A percentile compares a stretch with the other conserved stretches of the same genome.
These are phyloP conservation scores for Pseudogymnoascus sp. DNA, from an alignment of 2,329 filamentous ascomycete genomes.

Conservation along the genomic window DNA sequence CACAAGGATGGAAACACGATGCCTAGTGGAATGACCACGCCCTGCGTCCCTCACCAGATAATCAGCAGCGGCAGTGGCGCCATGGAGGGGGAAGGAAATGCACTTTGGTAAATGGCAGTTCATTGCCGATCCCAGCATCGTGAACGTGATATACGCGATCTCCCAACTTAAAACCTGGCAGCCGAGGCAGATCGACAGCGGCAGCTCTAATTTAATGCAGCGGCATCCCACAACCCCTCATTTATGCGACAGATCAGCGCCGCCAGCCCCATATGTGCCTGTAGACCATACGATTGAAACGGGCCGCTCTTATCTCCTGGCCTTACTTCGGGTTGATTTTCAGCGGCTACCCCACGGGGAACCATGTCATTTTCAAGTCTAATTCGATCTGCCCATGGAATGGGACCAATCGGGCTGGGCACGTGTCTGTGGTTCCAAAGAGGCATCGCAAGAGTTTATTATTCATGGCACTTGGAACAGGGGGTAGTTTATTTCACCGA, in stretches of 20 bases:
- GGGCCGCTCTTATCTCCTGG: neutral
- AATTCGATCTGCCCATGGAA: neutral
- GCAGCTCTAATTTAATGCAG: neutral
- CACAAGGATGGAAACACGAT: neutral
- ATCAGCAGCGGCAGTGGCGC: neutral
- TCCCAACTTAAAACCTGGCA: neutral
- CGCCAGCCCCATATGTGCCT: neutral
- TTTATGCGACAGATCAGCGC: neutral
- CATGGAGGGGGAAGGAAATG: neutral
- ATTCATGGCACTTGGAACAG: neutral
- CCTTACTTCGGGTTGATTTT: neutral
- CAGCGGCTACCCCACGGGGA: neutral
- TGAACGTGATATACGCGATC: conserved; percentile 1
- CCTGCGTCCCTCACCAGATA: neutral
- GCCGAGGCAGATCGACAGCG: conserved; percentile 4
- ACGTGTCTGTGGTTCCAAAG: neutral
- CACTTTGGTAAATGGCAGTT: neutral
- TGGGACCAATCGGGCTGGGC: neutral
- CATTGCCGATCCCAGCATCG: neutral
- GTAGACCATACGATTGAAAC: neutral
- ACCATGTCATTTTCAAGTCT: neutral
- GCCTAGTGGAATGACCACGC: neutral
- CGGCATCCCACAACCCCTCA: neutral
- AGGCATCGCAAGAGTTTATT: neutral
- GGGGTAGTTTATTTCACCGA: neutral